Percentiles rank a stretch among this genome's conserved stretches.
phyloP scores from a whole-genome alignment of 805 yeast species.

The Ogataea trehaloabstinens region DNA sequence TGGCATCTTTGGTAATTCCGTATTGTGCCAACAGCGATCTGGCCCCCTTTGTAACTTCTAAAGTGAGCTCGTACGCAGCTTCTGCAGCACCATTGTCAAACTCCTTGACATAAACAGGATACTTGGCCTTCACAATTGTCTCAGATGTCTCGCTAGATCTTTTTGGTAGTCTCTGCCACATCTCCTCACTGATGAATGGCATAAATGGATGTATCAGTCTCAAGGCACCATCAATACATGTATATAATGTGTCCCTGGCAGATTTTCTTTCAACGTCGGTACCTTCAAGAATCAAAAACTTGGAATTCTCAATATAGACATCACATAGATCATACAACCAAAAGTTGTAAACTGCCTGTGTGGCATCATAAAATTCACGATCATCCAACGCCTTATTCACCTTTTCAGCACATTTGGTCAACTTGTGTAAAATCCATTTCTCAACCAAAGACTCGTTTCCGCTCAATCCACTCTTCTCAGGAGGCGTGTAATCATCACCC shows the following conservation, averaged over 20 bases:
- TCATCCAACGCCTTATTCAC: conserved; percentile 68
- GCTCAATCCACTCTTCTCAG: conserved; percentile 54
- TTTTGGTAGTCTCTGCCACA: conserved; percentile 98
- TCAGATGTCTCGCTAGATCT: conserved; percentile 66
- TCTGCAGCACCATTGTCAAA: conserved; percentile 66
- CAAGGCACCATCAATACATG: conserved; percentile 88
- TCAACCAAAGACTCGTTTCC: conserved; percentile 91
- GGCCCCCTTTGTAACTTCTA: conserved; percentile 85
- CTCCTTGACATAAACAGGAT: conserved; percentile 63
- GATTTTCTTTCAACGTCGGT: conserved; percentile 78
- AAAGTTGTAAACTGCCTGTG: conserved; percentile 84
- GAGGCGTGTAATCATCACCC: conserved; percentile 85
- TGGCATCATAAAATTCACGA: conserved; percentile 87
- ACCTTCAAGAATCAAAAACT: conserved; percentile 89
- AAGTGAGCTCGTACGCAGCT: conserved; percentile 75
- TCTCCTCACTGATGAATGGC: conserved; percentile 96
- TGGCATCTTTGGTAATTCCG: conserved; percentile 83
- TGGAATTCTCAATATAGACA: conserved; percentile 96
- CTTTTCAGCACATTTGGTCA: conserved; percentile 64
- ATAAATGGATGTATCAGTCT: conserved; percentile 94
- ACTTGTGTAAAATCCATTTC: conserved; percentile 92
- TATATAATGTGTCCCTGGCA: conserved; percentile 92
- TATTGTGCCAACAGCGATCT: conserved; percentile 92
- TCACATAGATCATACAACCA: conserved; percentile 96
- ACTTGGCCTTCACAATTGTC: conserved; percentile 76